These are phyloP conservation scores for Globisporangium orthogonon DNA, from an alignment of 352 stramenopile genomes.

Conservation along the genomic window DNA sequence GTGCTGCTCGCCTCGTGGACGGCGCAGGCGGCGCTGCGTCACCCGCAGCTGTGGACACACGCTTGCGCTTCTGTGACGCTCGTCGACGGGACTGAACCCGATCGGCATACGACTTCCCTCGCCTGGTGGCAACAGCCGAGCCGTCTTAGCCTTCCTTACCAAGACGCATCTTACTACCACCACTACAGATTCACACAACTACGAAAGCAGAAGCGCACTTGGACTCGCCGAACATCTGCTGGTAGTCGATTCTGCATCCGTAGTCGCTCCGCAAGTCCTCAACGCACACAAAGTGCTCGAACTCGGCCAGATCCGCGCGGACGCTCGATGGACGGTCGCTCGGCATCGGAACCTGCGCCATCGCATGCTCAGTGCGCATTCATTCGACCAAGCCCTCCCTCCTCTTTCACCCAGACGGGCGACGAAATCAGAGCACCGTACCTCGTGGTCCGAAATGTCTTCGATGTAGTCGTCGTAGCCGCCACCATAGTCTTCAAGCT, in stretches of 20 bases:
- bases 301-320: constrained; percentile 42
- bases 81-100: constrained; percentile 51
- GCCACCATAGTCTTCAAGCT: constrained; percentile 16
- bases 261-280: constrained; percentile 48
- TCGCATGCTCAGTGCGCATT: background rate
- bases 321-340: constrained; percentile 17
- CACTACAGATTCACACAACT: background rate
- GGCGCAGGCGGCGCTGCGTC: background rate
- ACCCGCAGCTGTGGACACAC: constrained; percentile 12
- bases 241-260: constrained; percentile 59
- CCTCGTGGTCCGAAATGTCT: constrained; percentile 68
- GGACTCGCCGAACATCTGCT: constrained; percentile 63
- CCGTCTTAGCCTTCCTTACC: too few species aligned
- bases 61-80: constrained; percentile 10
- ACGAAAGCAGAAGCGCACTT: constrained; percentile 21
- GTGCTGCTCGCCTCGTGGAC: constrained; percentile 8
- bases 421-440: constrained; percentile 8
- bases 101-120: constrained; percentile 49
- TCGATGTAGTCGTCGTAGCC: constrained; percentile 31
- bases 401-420: too few species aligned
- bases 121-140: constrained; percentile 5
- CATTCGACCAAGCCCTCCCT: too few species aligned
- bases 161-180: too few species aligned
- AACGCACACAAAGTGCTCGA: constrained; percentile 60
- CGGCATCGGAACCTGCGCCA: constrained; percentile 3